Base-by-base conservation (phyloP, 139 green algal species). In the Chlamydomonas incerta region DNA sequence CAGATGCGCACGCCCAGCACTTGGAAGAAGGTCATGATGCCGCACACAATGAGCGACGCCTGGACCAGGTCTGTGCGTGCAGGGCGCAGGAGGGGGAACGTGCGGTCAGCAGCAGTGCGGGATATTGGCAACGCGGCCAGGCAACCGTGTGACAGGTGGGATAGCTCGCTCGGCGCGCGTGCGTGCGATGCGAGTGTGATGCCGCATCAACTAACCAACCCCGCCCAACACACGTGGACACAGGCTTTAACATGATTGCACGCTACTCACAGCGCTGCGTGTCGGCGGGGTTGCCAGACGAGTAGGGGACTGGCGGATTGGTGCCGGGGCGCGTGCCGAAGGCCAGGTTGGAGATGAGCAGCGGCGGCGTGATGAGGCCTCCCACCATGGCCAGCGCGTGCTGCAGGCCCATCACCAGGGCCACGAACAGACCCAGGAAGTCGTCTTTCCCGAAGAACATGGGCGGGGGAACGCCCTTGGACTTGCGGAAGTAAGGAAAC, bases 401-500 rank as follows among this genome's bases (percentile, higher is more conserved):
- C 87, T 97, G 94, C 31, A 95, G 84, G 41, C 94, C 94, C 91
- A 96, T 95, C n/a, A 96, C 58, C 9, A 89, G 29, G 10, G 93
- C 86, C 4, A 95, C 69, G 33, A 95, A 33, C 21, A 94, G 20
- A n/a, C 76, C 76, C 2, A 83, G 76, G 28, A 72, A 83, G 18
- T 74, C 62, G 33, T 74, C 2, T 17, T 41, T 28, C 9, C 28
- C 41, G 31, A 83, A 83, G 37, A 83, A 83, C 29, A 46, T 41
- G 1, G 76, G 76, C 15, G 76, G 63, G 6, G 76, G 76, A 26
- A 74, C 63, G 66, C 76, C 63, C 29, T 31, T 33, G 28, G 41
- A 65, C 41, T 60, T 72, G 14, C 76, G 63, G 6, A 74, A 83
- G 29, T 74, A 83, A 8, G 76, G 76, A 21, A 83, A 83, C 0